phyloP scores from a whole-genome alignment of 2,329 filamentous ascomycete species.

The Cladophialophora yegresii region DNA sequence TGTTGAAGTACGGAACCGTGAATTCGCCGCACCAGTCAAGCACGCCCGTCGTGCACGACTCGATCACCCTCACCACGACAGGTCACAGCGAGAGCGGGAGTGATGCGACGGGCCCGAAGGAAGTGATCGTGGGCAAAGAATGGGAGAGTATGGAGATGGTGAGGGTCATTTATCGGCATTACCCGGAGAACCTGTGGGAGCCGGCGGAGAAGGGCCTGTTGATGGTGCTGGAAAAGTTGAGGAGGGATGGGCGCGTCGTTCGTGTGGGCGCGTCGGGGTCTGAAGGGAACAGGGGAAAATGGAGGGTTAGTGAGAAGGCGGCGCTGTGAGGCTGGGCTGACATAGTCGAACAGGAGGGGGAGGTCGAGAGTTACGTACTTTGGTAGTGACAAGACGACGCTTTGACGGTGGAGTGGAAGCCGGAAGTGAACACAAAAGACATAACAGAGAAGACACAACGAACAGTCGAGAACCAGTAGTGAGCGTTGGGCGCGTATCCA shows the following conservation, averaged over 20 bases:
- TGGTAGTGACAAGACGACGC: too few relatives aligned
- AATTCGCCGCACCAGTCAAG: conserved; percentile 21
- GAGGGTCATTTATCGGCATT: conserved; percentile 79
- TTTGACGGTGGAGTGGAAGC: too few relatives aligned
- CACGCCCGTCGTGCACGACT: conserved; percentile 33
- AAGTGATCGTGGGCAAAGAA: conserved; percentile 38
- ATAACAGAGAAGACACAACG: too few relatives aligned
- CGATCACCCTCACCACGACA: conserved; percentile 33
- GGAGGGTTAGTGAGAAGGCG: conserved; percentile 35
- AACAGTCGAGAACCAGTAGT: too few relatives aligned
- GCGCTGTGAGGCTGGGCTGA: conserved; percentile 21
- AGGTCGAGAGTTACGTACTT: too few relatives aligned
- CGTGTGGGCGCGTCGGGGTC: conserved; percentile 20
- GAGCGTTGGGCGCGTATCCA: too few relatives aligned
- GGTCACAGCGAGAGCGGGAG: conserved; percentile 31
- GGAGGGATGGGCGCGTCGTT: conserved; percentile 68
- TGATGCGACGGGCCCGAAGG: conserved; percentile 41
- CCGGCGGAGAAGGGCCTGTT: conserved; percentile 75
- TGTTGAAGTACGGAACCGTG: conserved; percentile 53
- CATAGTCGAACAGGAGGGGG: too few relatives aligned
- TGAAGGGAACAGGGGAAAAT: conserved; percentile 21
- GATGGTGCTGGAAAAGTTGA: conserved; percentile 78
- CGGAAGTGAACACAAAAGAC: too few relatives aligned
- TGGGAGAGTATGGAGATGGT: conserved; percentile 81
- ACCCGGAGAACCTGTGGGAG: conserved; percentile 71